Conservation (phyloP, 2,329 filamentous ascomycete genomes). For the Herpotrichia juniperi region DNA sequence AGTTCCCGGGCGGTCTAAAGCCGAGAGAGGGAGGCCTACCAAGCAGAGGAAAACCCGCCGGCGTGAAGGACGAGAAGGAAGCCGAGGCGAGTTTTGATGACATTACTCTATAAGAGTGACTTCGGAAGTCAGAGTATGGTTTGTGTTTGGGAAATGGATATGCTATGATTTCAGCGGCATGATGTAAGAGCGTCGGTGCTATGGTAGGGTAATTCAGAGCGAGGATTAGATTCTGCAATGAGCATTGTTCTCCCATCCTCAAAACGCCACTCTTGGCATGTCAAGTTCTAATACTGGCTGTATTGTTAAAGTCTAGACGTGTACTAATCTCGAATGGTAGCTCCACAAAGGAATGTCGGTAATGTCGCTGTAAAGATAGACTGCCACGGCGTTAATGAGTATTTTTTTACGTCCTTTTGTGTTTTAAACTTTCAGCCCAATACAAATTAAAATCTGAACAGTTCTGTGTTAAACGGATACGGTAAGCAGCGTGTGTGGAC, state of each 20-base stretch:
- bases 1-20: constrained; percentile 26
- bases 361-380: too few relatives aligned
- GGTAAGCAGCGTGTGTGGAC: too few relatives aligned
- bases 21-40: constrained; percentile 36
- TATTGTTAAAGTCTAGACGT: too few relatives aligned
- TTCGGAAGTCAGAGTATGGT: not conserved
- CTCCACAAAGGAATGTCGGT: too few relatives aligned
- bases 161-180: constrained; percentile 2
- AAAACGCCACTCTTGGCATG: too few relatives aligned
- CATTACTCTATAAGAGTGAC: constrained; percentile 26
- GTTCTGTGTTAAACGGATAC: too few relatives aligned
- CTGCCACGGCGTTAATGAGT: too few relatives aligned
- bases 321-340: too few relatives aligned
- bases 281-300: too few relatives aligned
- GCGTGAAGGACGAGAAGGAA: constrained; percentile 36
- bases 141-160: not conserved
- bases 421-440: too few relatives aligned
- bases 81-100: constrained; percentile 43
- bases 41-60: constrained; percentile 31
- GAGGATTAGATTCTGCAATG: not conserved
- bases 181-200: not conserved
- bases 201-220: not conserved
- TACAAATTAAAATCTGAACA: too few relatives aligned
- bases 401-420: too few relatives aligned
- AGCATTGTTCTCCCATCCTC: not conserved